These are phyloP conservation scores for Alternaria angustiovoidea DNA, from an alignment of 2,329 filamentous ascomycete species.

Conservation along the genomic window DNA sequence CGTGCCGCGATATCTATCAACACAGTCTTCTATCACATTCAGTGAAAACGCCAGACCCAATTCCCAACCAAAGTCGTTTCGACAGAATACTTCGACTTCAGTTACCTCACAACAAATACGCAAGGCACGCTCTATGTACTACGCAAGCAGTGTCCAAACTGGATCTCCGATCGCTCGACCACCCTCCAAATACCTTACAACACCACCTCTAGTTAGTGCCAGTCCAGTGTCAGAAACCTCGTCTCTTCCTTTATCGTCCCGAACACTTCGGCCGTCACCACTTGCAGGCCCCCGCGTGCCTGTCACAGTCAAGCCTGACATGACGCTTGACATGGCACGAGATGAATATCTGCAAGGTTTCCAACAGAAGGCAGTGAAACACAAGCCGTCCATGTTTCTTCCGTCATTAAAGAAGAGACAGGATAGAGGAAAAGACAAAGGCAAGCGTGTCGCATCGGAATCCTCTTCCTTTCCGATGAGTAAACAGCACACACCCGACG, in stretches of 20 bases:
- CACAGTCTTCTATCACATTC: slow-evolving; percentile 33
- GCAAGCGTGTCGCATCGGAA: slow-evolving; percentile 25
- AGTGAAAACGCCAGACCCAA: slow-evolving; percentile 37
- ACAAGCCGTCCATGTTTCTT: slow-evolving; percentile 55
- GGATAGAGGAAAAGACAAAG: slow-evolving; percentile 36
- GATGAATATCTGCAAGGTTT: slow-evolving; percentile 54
- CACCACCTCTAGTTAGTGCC: slow-evolving; percentile 22
- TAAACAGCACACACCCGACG: slow-evolving; percentile 17
- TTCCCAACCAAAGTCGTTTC: slow-evolving; percentile 35
- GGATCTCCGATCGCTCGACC: slow-evolving; percentile 48
- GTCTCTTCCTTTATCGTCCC: slow-evolving; percentile 7
- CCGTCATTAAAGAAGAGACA: slow-evolving; percentile 56
- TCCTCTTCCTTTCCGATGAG: slow-evolving; percentile 20
- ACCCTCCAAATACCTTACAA: slow-evolving; percentile 43
- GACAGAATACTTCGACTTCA: slow-evolving; percentile 37
- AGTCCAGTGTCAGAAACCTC: slow-evolving; percentile 15
- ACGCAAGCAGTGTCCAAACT: slow-evolving; percentile 49
- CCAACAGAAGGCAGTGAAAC: slow-evolving; percentile 51
- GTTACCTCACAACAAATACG: slow-evolving; percentile 47
- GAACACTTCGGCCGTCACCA: slow-evolving; percentile 26
- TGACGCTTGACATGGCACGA: slow-evolving; percentile 45
- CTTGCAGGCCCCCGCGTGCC: slow-evolving; percentile 35
- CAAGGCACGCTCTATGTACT: slow-evolving; percentile 51
- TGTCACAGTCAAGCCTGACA: slow-evolving; percentile 33
- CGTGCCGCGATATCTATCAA: slow-evolving; percentile 21